Percentiles rank a stretch among this genome's conserved stretches.
Conservation (phyloP, 768 basidiomycete genomes). For the Rhizopogon rudus region DNA sequence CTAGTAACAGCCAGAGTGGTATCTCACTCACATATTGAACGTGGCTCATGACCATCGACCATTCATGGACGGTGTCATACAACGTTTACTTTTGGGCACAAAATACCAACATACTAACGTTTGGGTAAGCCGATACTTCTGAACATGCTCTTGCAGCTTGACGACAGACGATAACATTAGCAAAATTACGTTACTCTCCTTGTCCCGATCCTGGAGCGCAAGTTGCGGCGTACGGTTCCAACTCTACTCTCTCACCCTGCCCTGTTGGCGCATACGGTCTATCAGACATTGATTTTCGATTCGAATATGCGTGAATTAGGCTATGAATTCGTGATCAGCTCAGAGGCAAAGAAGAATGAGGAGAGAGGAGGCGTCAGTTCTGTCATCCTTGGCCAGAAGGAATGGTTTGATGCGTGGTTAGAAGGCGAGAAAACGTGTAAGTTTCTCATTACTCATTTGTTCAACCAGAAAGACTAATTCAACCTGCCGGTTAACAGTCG, state of each 20-base stretch:
- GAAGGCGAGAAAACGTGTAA: slow-evolving; percentile 84
- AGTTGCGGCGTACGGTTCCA: slow-evolving; percentile 72
- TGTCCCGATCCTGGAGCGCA: slow-evolving; percentile 69
- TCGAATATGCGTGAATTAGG: slow-evolving; percentile 68
- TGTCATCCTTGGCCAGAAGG: slow-evolving; percentile 72
- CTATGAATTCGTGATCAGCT: slow-evolving; percentile 43
- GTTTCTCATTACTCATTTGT: slow-evolving; percentile 22
- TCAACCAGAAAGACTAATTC: background rate
- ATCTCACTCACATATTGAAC: slow-evolving; percentile 88
- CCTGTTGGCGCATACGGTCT: slow-evolving; percentile 91
- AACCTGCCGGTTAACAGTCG: slow-evolving; percentile 47
- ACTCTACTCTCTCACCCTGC: slow-evolving; percentile 72
- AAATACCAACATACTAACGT: slow-evolving; percentile 64
- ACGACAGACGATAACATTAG: slow-evolving; percentile 32
- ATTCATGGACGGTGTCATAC: slow-evolving; percentile 76
- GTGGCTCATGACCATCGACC: slow-evolving; percentile 77
- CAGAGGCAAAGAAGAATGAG: slow-evolving; percentile 17
- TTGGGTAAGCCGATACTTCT: slow-evolving; percentile 47
- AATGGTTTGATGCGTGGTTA: slow-evolving; percentile 93
- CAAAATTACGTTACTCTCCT: slow-evolving; percentile 80
- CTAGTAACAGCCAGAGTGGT: slow-evolving; percentile 87
- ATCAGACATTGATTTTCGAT: slow-evolving; percentile 89
- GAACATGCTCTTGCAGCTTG: background rate
- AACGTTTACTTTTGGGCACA: slow-evolving; percentile 60
- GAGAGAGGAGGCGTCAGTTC: slow-evolving; percentile 78